Base-by-base conservation (phyloP, 768 basidiomycete species). In the Leccinellum rugosiceps region DNA sequence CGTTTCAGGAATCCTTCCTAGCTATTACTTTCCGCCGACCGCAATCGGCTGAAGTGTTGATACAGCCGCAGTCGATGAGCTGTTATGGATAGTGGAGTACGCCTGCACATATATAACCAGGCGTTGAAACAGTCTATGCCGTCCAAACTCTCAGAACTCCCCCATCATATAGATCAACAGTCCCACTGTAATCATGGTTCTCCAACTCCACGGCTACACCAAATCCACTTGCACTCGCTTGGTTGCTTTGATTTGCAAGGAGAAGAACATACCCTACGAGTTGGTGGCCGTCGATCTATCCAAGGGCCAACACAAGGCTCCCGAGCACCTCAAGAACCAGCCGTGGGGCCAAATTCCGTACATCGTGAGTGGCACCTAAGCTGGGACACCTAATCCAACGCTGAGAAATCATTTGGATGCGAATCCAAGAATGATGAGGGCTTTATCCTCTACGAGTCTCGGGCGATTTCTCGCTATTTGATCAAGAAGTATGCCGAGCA, bases 381-480 rank as follows among this genome's bases (percentile, higher is more conserved):
- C n/a, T 28, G n/a, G 10, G 41, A 5, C 31, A 6, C 7, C 28
- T 11, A 3, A 13, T 26, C 10, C 4, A 2, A 19, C n/a, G 41
- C 53, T 61, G 23, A 61, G 34, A 1, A 0, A 1, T 2, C 32
- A 35, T 47, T 3, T 14, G 7, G 11, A 34, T 21, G 21, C 17
- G n/a, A 28, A 31, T 1, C 9, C 23, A 30, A 81, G 79, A 75
- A 84, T 51, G 85, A 88, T 25, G 84, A 84, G 41, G 86, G 84
- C 5, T 82, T 86, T 69, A 73, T 80, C 55, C 61, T 90, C 26
- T 87, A 78, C 67, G 85, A 87, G 63, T 79, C 79, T 41, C 81
- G 85, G 14, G 85, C 85, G 1, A 86, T 88, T 58, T 68, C 65
- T 35, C 79, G 82, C 14, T 90, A 88, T 66, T 64, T 88, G 62